These are phyloP conservation scores for Mallotus nudiflorus DNA, from an alignment of 345 rosid genomes.

Conservation along the genomic window DNA sequence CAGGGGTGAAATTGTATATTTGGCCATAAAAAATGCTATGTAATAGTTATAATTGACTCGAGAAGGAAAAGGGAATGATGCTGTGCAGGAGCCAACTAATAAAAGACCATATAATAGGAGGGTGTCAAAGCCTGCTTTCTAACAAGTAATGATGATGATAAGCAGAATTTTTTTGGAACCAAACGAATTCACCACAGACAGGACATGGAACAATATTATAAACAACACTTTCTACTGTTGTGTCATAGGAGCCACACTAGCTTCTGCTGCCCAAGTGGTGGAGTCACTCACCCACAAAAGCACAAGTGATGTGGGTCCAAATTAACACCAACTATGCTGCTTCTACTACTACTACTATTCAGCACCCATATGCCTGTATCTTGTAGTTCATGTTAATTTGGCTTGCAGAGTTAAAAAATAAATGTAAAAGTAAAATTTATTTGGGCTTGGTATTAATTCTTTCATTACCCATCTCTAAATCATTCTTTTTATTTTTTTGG, in stretches of 20 bases:
- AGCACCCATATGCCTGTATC: too few relatives aligned
- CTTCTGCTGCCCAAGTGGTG: constrained; percentile 12
- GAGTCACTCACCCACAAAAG: constrained; percentile 1
- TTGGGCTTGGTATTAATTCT: too few relatives aligned
- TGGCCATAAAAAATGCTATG: too few relatives aligned
- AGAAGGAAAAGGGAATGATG: background rate
- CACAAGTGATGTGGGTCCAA: constrained; percentile 5
- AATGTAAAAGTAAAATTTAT: too few relatives aligned
- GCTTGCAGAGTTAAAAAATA: too few relatives aligned
- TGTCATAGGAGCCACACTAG: constrained; percentile 11
- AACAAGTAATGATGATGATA: constrained; percentile 21
- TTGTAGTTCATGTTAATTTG: too few relatives aligned
- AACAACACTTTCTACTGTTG: background rate
- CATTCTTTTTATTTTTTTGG: too few relatives aligned
- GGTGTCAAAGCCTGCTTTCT: constrained; percentile 1
- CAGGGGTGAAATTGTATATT: too few relatives aligned
- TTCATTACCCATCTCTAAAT: too few relatives aligned
- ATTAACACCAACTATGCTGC: background rate
- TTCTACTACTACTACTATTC: too few relatives aligned
- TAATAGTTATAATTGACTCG: too few relatives aligned
- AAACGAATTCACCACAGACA: constrained; percentile 7
- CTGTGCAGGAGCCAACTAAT: background rate
- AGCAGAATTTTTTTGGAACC: constrained; percentile 20
- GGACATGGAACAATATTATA: background rate
- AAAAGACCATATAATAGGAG: too few relatives aligned